These are phyloP conservation scores for Pseudonitzschia multiseries DNA, from an alignment of 108 stramenopile genomes.

Conservation along the genomic window DNA sequence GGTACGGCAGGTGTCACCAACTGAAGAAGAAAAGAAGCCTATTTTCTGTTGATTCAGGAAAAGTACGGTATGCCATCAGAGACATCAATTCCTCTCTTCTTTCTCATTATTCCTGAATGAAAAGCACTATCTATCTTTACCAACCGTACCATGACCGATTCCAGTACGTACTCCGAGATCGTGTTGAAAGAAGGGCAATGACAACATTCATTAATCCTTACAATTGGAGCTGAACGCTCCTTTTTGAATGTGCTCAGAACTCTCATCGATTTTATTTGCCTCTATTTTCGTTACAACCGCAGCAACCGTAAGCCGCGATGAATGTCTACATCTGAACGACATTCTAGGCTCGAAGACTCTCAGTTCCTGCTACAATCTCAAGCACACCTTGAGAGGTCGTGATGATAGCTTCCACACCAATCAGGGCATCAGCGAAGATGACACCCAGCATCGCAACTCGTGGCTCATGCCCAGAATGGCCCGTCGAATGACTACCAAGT, in stretches of 20 bases:
- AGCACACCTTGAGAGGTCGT: slow-evolving; percentile 24
- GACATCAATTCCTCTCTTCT: neutral
- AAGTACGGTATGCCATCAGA: too few relatives aligned
- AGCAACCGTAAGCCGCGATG: slow-evolving; percentile 27
- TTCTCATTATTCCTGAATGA: neutral
- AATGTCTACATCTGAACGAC: slow-evolving; percentile 38
- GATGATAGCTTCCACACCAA: slow-evolving; percentile 35
- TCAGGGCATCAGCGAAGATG: slow-evolving; percentile 27
- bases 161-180: neutral
- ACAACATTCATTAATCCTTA: too few relatives aligned
- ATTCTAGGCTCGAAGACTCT: slow-evolving; percentile 41
- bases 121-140: neutral
- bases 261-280: neutral
- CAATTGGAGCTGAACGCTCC: too few relatives aligned
- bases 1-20: neutral
- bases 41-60: neutral
- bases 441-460: slow-evolving; percentile 34
- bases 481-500: slow-evolving; percentile 41
- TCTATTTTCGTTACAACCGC: neutral
- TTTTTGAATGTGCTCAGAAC: too few relatives aligned
- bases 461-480: slow-evolving; percentile 51
- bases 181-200: neutral
- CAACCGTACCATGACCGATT: neutral
- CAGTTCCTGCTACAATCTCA: slow-evolving; percentile 36
- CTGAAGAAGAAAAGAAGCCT: neutral